Base-by-base conservation (phyloP, 257 asterid species). In the Forsythia viridissima region DNA sequence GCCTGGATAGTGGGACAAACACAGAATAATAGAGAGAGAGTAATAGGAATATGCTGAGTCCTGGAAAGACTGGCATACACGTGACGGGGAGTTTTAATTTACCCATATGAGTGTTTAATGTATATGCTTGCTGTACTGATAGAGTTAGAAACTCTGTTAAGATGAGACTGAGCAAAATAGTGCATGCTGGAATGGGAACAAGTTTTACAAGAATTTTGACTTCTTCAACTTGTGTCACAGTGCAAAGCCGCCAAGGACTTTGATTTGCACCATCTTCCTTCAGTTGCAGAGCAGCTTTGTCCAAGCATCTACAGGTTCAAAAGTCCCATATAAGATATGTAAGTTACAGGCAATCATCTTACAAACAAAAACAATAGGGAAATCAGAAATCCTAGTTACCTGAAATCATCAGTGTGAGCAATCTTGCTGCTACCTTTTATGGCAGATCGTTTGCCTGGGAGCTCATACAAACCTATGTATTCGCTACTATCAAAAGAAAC, bases 1-100 rank as follows among this genome's bases (percentile, higher is more conserved):
- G 84, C 84, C 97, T 87, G 39, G 97, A 92, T 39, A 95, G 51
- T 6, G 99, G 99, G 67, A 95, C 98, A 8, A 93, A 95, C 38
- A 91, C 89, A 0, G 98, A 92, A 84, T 95, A 95, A 48, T 95
- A 95, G 12, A 95, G 88, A 7, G 99, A 92, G 81, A 95, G 97
- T 73, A 95, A 65, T 3, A 95, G 78, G 89, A 95, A 93, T 71
- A 95, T 93, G 91, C 98, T 93, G 82, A 95, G 94, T 46, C 98
- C 96, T 0, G 99, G 99, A 79, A 95, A 95, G 55, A 95, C 99
- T 0, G 99, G 99, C 99, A 93, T 95, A 91, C 98, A 93, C 37
- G 97, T 93, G 46, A 95, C 98, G 0, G 99, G 99, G 77, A 95
- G 97, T 82, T 95, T 95, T 75, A 95, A 86, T 42, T 73, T 86